Conservation (phyloP, 1,139 yeast genomes). For the Yamadazyma triangularis region DNA sequence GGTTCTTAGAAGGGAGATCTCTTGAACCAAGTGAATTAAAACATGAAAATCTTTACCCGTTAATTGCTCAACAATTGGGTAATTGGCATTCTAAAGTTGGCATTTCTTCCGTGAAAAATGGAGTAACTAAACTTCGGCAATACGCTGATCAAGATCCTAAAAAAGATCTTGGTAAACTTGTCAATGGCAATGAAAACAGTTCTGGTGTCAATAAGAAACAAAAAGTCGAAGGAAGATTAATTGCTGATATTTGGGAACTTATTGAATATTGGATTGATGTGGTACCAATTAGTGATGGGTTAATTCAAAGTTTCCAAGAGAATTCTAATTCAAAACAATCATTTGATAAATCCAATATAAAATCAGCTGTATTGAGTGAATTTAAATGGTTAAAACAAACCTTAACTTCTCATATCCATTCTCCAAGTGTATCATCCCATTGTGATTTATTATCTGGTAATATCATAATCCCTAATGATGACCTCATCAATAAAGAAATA, state of each 20-base stretch:
- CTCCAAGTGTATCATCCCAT: constrained; percentile 62
- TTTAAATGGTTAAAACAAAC: constrained; percentile 49
- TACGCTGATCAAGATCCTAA: constrained; percentile 18
- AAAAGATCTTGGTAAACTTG: constrained; percentile 8
- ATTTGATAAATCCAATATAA: constrained; percentile 27
- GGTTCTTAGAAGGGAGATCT: constrained; percentile 63
- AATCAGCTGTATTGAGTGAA: constrained; percentile 42
- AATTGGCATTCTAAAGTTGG: constrained; percentile 60
- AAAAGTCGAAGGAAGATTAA: background rate
- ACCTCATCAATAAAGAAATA: constrained; percentile 10
- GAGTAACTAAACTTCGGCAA: constrained; percentile 42
- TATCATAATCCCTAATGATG: constrained; percentile 53
- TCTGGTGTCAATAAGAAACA: background rate
- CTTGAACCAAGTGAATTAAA: constrained; percentile 54
- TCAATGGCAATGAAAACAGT: background rate
- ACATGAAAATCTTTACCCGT: constrained; percentile 43
- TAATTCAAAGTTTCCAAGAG: constrained; percentile 36
- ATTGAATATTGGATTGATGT: constrained; percentile 58
- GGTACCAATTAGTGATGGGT: constrained; percentile 48
- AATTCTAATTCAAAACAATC: constrained; percentile 20
- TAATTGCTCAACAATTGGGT: constrained; percentile 65
- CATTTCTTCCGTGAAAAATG: constrained; percentile 44
- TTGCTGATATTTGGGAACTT: constrained; percentile 53
- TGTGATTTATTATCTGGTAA: constrained; percentile 73
- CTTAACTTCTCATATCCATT: constrained; percentile 30